phyloP scores from a whole-genome alignment of 352 stramenopile genomes.

The Vaucheria bursata region DNA sequence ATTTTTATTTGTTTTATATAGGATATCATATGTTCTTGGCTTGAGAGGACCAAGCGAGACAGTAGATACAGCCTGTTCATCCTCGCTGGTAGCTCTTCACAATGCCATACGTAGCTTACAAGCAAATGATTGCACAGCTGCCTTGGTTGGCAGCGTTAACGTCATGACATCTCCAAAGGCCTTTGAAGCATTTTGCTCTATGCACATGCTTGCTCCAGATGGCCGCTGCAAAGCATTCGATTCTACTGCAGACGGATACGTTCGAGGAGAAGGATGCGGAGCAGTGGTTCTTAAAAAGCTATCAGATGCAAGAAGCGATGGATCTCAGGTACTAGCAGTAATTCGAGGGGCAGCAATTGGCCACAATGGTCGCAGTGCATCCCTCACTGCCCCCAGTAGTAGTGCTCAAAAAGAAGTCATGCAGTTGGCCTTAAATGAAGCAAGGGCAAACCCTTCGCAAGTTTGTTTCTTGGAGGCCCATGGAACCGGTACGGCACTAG shows the following conservation, averaged over 20 bases:
- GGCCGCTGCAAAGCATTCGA: constrained; percentile 52
- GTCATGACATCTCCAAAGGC: constrained; percentile 37
- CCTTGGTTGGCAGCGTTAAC: constrained; percentile 48
- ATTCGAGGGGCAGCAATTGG: constrained; percentile 30
- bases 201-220: constrained; percentile 45
- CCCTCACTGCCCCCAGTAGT: constrained; percentile 53
- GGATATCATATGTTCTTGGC: constrained; percentile 51
- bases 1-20: too few species aligned
- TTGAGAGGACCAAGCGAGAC: constrained; percentile 50
- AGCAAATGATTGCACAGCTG: constrained; percentile 20
- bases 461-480: constrained; percentile 54
- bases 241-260: constrained; percentile 51
- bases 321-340: constrained; percentile 23
- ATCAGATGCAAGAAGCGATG: constrained; percentile 8
- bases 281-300: constrained; percentile 47
- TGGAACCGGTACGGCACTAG: constrained; percentile 53
- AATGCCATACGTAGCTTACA: constrained; percentile 27
- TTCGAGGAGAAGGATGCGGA: constrained; percentile 51
- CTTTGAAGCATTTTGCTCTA: constrained; percentile 30
- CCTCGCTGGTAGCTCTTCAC: constrained; percentile 52
- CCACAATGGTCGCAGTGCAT: constrained; percentile 53
- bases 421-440: constrained; percentile 19
- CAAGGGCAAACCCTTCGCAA: not conserved
- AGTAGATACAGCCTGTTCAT: constrained; percentile 54
- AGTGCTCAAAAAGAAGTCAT: constrained; percentile 47